phyloP scores from a whole-genome alignment of 768 basidiomycete species.

The Hygrocybe punicea region DNA sequence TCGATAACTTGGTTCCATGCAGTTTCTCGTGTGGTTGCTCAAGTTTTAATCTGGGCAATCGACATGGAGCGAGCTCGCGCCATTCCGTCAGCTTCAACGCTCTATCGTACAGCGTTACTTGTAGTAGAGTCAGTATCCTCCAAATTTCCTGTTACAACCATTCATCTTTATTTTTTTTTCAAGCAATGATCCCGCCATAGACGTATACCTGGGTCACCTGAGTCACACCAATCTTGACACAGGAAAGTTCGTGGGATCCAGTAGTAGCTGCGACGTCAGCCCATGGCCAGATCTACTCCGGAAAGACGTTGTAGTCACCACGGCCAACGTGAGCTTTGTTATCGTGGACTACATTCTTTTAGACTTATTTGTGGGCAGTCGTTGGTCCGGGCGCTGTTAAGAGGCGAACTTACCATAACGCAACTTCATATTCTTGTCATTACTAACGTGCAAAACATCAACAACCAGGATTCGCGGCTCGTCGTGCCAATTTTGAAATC shows the following conservation, averaged over 20 bases:
- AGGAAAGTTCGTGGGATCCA: slow-evolving; percentile 25
- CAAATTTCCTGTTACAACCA: too few relatives aligned
- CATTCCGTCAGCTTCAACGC: too few relatives aligned
- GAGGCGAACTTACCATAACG: slow-evolving; percentile 39
- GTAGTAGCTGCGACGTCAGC: neutral
- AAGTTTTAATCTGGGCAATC: too few relatives aligned
- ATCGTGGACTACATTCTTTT: slow-evolving; percentile 4
- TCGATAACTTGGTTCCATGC: neutral
- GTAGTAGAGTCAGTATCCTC: too few relatives aligned
- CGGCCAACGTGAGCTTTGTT: slow-evolving; percentile 36
- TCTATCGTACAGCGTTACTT: too few relatives aligned
- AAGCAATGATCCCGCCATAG: too few relatives aligned
- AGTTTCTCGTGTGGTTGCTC: too few relatives aligned
- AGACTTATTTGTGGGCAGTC: slow-evolving; percentile 36
- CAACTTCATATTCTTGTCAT: slow-evolving; percentile 48
- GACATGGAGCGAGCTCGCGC: too few relatives aligned
- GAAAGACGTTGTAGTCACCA: slow-evolving; percentile 40
- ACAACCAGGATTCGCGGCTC: slow-evolving; percentile 36
- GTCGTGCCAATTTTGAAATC: slow-evolving; percentile 40
- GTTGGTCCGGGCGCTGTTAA: slow-evolving; percentile 29
- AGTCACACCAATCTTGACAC: slow-evolving; percentile 15
- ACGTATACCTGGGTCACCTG: too few relatives aligned
- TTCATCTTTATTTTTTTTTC: too few relatives aligned
- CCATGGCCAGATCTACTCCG: slow-evolving; percentile 26
- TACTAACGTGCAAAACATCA: slow-evolving; percentile 37